phyloP scores from a whole-genome alignment of 2,329 filamentous ascomycete species.

The Teratosphaeria epicoccoides region DNA sequence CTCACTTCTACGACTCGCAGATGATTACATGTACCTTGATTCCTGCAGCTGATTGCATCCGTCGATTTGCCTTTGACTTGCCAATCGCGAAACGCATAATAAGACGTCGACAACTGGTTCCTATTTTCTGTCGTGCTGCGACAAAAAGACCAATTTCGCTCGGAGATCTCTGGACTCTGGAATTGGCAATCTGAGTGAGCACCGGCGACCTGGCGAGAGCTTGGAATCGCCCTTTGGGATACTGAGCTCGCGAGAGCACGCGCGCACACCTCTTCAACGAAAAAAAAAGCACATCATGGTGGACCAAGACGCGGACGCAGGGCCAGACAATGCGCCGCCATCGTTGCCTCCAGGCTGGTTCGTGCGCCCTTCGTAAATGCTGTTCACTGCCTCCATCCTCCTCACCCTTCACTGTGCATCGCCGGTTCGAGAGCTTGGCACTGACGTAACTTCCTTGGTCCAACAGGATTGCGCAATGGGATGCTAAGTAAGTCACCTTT shows the following conservation, averaged over 20 bases:
- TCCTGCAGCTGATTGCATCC: neutral
- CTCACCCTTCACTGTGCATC: neutral
- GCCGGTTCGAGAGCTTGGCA: constrained; percentile 17
- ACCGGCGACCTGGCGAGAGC: neutral
- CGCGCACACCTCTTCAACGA: neutral
- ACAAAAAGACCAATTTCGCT: neutral
- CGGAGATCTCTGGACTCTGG: neutral
- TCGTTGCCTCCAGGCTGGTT: constrained; percentile 31
- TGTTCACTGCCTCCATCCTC: constrained; percentile 6
- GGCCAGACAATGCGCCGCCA: constrained; percentile 29
- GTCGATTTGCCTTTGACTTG: neutral
- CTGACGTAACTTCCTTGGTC: constrained; percentile 22
- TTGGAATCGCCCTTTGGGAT: neutral
- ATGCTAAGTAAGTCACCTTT: constrained; percentile 26
- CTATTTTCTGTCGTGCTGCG: too few species aligned
- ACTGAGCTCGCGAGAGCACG: neutral
- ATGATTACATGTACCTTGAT: neutral
- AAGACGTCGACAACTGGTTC: neutral
- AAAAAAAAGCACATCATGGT: constrained; percentile 18
- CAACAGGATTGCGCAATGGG: constrained; percentile 32
- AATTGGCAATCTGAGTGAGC: neutral
- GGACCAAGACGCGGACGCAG: constrained; percentile 25
- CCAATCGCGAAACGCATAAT: neutral
- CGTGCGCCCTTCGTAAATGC: constrained; percentile 8
- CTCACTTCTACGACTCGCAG: too few species aligned